Evolutionary conservation across 2,329 filamentous ascomycete genomes (phyloP).

Genomic region (Geosmithia morbida): DNA sequence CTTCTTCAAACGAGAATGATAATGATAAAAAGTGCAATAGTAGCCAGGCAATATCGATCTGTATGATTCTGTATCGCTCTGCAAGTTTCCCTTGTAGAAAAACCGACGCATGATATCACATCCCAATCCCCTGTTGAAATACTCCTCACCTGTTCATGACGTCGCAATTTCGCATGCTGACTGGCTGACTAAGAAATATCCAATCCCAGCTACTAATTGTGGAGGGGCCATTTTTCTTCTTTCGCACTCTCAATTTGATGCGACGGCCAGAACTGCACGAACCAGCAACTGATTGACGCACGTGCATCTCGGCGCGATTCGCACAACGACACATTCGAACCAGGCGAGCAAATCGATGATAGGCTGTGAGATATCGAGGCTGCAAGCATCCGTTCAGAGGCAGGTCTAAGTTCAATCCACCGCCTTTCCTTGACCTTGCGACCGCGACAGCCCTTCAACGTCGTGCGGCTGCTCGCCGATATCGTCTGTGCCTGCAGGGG

Average conservation of each 20-base stretch:
- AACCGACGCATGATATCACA: too few relatives aligned
- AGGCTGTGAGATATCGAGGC: not conserved
- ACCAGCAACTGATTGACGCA: not conserved
- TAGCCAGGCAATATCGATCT: not conserved
- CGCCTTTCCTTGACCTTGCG: not conserved
- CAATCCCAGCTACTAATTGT: not conserved
- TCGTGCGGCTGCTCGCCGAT: not conserved
- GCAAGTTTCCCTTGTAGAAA: too few relatives aligned
- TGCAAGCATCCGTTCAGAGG: not conserved
- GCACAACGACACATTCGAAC: not conserved
- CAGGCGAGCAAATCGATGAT: not conserved
- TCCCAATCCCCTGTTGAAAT: too few relatives aligned
- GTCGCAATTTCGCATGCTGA: not conserved
- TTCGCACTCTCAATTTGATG: not conserved
- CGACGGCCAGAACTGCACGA: not conserved
- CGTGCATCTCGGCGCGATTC: not conserved
- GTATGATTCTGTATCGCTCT: not conserved
- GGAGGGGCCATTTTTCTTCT: not conserved
- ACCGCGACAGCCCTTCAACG: not conserved
- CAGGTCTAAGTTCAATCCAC: not conserved
- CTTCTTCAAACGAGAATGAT: not conserved
- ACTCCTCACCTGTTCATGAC: too few relatives aligned
- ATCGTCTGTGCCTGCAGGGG: not conserved
- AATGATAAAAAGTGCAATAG: too few relatives aligned
- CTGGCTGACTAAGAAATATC: not conserved